Base-by-base conservation (phyloP, 257 asterid genomes). In the Verbena officinalis region DNA sequence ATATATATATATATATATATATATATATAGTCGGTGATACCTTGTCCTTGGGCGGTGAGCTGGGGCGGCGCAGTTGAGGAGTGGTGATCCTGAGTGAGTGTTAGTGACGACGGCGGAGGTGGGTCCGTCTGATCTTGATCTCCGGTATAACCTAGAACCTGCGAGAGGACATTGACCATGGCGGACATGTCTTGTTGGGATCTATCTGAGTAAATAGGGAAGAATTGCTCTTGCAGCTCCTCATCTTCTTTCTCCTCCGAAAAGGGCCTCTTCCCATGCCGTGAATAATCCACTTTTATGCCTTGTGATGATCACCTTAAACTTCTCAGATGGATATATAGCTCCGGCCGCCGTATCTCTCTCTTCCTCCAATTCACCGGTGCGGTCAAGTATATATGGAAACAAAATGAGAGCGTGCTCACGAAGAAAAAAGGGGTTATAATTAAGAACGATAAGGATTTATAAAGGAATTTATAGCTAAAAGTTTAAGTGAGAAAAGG, bases 81-180 rank as follows among this genome's bases (percentile, higher is more conserved):
- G 40, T 12, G 34, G 30, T 40, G 76, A 10, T 17, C n/a, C n/a
- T n/a, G n/a, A 49, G 8, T 17, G 75, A 40, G 56, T 34, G 63
- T 10, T 46, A 77, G 44, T 22, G 56, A 23, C 34, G 70, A 36
- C n/a, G 71, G 50, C 9, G 43, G 49, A 55, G 20, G 38, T 7
- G 70, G 73, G 15, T 31, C 19, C 21, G 59, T 30, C 36, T 30
- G 36, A 30, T 30, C 36, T 2, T 30, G 4, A 30, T 7, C 36
- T 11, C 62, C 73, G 66, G 78, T 64, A 70, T 49, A 73, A 9
- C 97, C 96, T 34, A 88, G 79, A 31, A 91, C 97, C 78, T 83
- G 97, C 54, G 97, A 91, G 44, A 91, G 97, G 4, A 79, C 96
- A 52, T 86, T 74, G 65, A 91, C 96, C 84, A 91, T 86, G 64